Percentiles rank a stretch among this genome's conserved stretches.
phyloP scores from a whole-genome alignment of 1,139 yeast genomes.

The Zygosaccharomyces sapae region DNA sequence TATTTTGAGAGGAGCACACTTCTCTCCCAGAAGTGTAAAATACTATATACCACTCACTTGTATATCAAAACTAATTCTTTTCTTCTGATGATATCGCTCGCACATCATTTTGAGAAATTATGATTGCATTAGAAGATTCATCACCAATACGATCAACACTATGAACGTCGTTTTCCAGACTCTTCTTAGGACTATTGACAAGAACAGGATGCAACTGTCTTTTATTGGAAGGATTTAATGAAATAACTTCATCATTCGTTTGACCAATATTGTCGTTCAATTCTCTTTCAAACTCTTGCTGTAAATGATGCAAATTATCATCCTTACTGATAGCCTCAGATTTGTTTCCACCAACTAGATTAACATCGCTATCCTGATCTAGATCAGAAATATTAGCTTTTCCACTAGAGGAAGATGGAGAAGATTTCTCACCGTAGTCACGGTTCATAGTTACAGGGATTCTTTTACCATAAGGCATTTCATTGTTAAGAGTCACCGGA shows the following conservation, averaged over 20 bases:
- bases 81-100: constrained; percentile 5
- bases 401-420: constrained; percentile 7
- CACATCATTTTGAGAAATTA: constrained; percentile 1
- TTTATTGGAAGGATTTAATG: not conserved
- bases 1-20: not conserved
- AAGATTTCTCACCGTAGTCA: not conserved
- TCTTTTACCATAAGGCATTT: not conserved
- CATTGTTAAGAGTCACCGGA: constrained; percentile 3
- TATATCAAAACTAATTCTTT: not conserved
- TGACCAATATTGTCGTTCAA: constrained; percentile 11
- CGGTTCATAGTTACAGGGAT: not conserved
- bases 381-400: constrained; percentile 17
- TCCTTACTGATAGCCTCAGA: not conserved
- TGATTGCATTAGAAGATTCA: not conserved
- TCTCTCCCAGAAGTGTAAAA: not conserved
- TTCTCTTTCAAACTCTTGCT: constrained; percentile 14
- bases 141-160: not conserved
- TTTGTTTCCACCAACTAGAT: constrained; percentile 14
- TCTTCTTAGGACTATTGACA: not conserved
- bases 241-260: not conserved
- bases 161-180: not conserved
- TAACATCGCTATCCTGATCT: constrained; percentile 21
- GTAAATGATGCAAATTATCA: constrained; percentile 7
- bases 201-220: not conserved
- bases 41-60: not conserved